Evolutionary conservation across 2,329 filamentous ascomycete species (phyloP).

Genomic region (Clonostachys rosea): DNA sequence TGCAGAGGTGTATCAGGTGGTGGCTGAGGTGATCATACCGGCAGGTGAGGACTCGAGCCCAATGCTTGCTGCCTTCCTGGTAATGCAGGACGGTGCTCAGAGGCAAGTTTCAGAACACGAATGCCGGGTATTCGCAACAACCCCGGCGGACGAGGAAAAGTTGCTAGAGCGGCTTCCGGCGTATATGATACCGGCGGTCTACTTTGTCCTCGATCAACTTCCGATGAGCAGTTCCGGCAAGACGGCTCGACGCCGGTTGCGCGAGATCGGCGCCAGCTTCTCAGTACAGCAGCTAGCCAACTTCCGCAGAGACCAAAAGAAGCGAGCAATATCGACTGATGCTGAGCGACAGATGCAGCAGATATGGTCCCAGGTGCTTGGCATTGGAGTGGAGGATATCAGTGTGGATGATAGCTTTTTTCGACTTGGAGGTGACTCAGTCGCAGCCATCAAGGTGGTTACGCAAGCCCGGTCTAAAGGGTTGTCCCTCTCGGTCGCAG

Average conservation of each 20-base stretch:
- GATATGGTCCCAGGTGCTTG: constrained; percentile 7
- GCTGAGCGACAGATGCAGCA: background rate
- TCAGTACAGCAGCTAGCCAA: background rate
- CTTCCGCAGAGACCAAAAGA: constrained; percentile 10
- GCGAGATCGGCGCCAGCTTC: constrained; percentile 1
- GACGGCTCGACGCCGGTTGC: constrained; percentile 5
- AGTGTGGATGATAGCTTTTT: constrained; percentile 13
- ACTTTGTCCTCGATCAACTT: constrained; percentile 12
- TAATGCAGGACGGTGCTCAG: constrained; percentile 22
- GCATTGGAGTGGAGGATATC: constrained; percentile 1
- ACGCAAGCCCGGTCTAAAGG: background rate
- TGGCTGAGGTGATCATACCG: background rate
- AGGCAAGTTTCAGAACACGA: constrained; percentile 12
- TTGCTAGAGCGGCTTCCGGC: constrained; percentile 24
- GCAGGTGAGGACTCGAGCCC: background rate
- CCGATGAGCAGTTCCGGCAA: constrained; percentile 9
- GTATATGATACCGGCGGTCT: constrained; percentile 26
- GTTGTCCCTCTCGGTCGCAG: background rate
- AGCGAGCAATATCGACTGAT: constrained; percentile 17
- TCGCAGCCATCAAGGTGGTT: constrained; percentile 8
- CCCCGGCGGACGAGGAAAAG: constrained; percentile 22
- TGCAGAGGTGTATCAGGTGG: background rate
- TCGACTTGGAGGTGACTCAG: constrained; percentile 12
- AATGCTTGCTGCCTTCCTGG: constrained; percentile 7
- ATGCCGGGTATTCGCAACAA: constrained; percentile 19